A percentile compares a stretch with the other conserved stretches of the same genome.
phyloP scores from a whole-genome alignment of 768 basidiomycete genomes.

The Lanmaoa pseudosensibilis region DNA sequence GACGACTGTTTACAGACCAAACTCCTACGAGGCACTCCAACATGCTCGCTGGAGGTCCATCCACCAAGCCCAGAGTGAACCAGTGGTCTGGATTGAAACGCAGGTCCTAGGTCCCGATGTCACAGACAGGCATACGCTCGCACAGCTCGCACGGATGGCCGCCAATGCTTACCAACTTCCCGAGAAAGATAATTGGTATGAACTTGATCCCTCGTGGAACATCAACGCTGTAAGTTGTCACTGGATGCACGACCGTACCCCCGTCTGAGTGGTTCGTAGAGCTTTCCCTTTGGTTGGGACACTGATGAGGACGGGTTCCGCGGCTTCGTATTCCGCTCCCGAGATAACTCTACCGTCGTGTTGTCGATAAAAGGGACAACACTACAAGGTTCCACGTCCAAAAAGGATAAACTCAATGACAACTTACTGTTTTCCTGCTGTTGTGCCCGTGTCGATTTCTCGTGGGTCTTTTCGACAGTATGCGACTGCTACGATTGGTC shows the following conservation, averaged over 20 bases:
- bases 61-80: conserved; percentile 47
- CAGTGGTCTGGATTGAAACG: conserved; percentile 65
- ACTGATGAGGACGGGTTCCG: conserved; percentile 71
- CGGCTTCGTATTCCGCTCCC: conserved; percentile 83
- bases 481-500: conserved; percentile 73
- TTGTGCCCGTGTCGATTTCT: conserved; percentile 85
- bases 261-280: conserved; percentile 41
- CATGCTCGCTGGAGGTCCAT: conserved; percentile 55
- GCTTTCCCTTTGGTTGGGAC: conserved; percentile 81
- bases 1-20: conserved; percentile 62
- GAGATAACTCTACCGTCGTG: conserved; percentile 78
- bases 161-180: conserved; percentile 86
- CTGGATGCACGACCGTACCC: background rate
- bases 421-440: conserved; percentile 90
- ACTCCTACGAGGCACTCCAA: conserved; percentile 49
- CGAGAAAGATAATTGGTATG: conserved; percentile 75
- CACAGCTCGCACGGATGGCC: conserved; percentile 82
- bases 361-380: conserved; percentile 92
- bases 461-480: conserved; percentile 82
- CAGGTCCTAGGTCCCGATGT: conserved; percentile 75
- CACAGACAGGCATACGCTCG: conserved; percentile 74
- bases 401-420: conserved; percentile 92
- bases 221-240: conserved; percentile 37
- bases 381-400: conserved; percentile 79
- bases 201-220: conserved; percentile 76